phyloP scores from a whole-genome alignment of 2,329 filamentous ascomycete genomes.

The Orbilia ellipsospora region DNA sequence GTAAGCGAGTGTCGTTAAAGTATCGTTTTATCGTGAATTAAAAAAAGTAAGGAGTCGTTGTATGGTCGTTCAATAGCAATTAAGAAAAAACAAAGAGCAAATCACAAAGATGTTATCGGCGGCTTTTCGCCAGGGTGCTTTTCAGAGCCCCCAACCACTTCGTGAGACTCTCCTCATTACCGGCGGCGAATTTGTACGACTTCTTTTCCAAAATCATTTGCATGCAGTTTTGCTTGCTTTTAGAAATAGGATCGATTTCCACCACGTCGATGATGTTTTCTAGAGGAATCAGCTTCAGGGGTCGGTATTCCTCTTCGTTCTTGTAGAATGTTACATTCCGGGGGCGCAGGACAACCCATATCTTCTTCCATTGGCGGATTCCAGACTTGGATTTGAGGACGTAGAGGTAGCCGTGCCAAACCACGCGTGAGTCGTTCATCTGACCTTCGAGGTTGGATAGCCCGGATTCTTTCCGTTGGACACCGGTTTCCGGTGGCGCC shows the following conservation, averaged over 20 bases:
- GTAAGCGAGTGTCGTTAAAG: slow-evolving; percentile 52
- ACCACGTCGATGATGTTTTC: slow-evolving; percentile 86
- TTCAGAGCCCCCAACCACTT: slow-evolving; percentile 92
- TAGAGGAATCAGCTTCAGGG: slow-evolving; percentile 82
- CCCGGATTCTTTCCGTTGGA: slow-evolving; percentile 59
- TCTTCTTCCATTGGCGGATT: slow-evolving; percentile 91
- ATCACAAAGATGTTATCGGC: slow-evolving; percentile 20
- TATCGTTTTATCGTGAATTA: slow-evolving; percentile 40
- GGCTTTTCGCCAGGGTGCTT: slow-evolving; percentile 75
- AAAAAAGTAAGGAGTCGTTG: slow-evolving; percentile 16
- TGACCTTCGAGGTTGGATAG: slow-evolving; percentile 58
- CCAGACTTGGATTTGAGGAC: slow-evolving; percentile 84
- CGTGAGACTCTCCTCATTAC: slow-evolving; percentile 82
- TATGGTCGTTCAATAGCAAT: slow-evolving; percentile 16
- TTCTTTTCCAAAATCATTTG: slow-evolving; percentile 96
- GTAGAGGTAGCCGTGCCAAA: slow-evolving; percentile 92
- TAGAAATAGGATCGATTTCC: slow-evolving; percentile 87
- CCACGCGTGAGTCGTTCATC: slow-evolving; percentile 76
- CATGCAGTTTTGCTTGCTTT: slow-evolving; percentile 85
- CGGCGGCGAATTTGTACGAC: slow-evolving; percentile 79
- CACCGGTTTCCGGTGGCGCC: slow-evolving; percentile 44
- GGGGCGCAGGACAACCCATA: slow-evolving; percentile 90
- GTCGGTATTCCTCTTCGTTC: slow-evolving; percentile 87
- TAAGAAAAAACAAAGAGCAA: slow-evolving; percentile 2
- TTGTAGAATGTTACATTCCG: slow-evolving; percentile 91